Evolutionary conservation across 2,329 filamentous ascomycete genomes (phyloP).

Genomic region (Microdochium nivale): DNA sequence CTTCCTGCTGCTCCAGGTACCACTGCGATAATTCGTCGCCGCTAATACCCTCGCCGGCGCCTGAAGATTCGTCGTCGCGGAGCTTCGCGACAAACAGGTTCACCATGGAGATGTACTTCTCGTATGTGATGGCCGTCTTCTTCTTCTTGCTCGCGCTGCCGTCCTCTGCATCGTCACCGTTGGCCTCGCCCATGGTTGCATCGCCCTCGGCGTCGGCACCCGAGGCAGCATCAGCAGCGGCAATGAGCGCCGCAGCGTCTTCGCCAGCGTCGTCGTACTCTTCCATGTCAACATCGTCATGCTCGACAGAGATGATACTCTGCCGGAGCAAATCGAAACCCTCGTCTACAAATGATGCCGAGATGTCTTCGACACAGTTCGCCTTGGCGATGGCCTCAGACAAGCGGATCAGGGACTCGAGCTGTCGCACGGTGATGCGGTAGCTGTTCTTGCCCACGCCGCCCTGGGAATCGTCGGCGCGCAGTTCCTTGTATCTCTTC

Average conservation of each 20-base stretch:
- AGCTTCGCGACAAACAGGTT: slow-evolving; percentile 78
- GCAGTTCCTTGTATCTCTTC: slow-evolving; percentile 88
- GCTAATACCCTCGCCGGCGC: slow-evolving; percentile 72
- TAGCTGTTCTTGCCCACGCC: slow-evolving; percentile 93
- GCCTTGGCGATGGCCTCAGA: slow-evolving; percentile 98
- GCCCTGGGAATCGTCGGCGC: slow-evolving; percentile 87
- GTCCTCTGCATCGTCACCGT: slow-evolving; percentile 35
- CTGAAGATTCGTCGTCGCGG: slow-evolving; percentile 67
- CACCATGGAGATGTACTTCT: slow-evolving; percentile 87
- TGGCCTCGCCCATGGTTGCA: slow-evolving; percentile 38
- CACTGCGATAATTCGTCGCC: slow-evolving; percentile 74
- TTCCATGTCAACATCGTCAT: slow-evolving; percentile 93
- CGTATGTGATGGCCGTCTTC: slow-evolving; percentile 80
- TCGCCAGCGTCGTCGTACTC: slow-evolving; percentile 52
- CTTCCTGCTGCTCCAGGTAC: slow-evolving; percentile 89
- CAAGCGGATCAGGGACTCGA: slow-evolving; percentile 91
- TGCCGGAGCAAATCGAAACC: slow-evolving; percentile 86
- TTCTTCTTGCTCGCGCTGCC: slow-evolving; percentile 42
- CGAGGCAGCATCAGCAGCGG: slow-evolving; percentile 40
- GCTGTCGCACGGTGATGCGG: slow-evolving; percentile 90
- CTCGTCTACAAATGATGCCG: slow-evolving; percentile 77
- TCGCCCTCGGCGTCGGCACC: slow-evolving; percentile 30
- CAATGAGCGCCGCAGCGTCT: slow-evolving; percentile 36
- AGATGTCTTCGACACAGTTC: slow-evolving; percentile 89
- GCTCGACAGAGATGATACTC: slow-evolving; percentile 95